Evolutionary conservation across 177 flowering plant species (phyloP), one percentile per base, ranked within the genome.

Genomic region (Vitis hybrid): DNA sequence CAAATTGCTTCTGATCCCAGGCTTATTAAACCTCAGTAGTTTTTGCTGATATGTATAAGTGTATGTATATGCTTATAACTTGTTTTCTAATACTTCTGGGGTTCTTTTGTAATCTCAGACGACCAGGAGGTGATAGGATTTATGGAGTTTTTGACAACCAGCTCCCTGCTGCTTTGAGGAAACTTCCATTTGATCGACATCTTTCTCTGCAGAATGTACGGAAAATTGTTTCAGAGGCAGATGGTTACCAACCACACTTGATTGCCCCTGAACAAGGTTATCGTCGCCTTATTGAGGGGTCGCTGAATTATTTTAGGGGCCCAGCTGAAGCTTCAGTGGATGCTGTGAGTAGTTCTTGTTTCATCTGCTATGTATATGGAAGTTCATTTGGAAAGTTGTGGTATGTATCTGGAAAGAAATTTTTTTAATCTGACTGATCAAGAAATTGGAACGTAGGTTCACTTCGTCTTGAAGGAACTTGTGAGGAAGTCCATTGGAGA

Each of bases 181-280:
- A 85, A 75, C 86, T 85, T 69, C 88, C 88, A 16, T 79, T 85
- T 74, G 88, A 85, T 63, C 75, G 86, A 3, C 86, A 83, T 77
- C 85, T 85, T 54, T 83, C 86, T 31, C 45, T 77, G 34, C 86
- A 81, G 67, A 85, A 80, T 75, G 88, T 85, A 18, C 78, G 53
- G 76, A 83, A 74, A 73, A 67, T 85, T 3, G 83, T 85, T 11
- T 79, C 88, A 18, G 83, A 85, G 75, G 83, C 88, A 34, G 88
- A 85, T 80, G 88, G 88, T 57, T 85, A 85, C 73, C 88, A 85
- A 60, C 88, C 88, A 1, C 88, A 85, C 71, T 68, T 85, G 69
- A 85, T 85, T 71, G 88, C 88, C 3, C 88, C 88, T 61, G 88
- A 85, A 68, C 88, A 85, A 78, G 88, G 88, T 74, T 85, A 85